phyloP scores from a whole-genome alignment of 179 eudicot genomes.

The Silene coronaria region DNA sequence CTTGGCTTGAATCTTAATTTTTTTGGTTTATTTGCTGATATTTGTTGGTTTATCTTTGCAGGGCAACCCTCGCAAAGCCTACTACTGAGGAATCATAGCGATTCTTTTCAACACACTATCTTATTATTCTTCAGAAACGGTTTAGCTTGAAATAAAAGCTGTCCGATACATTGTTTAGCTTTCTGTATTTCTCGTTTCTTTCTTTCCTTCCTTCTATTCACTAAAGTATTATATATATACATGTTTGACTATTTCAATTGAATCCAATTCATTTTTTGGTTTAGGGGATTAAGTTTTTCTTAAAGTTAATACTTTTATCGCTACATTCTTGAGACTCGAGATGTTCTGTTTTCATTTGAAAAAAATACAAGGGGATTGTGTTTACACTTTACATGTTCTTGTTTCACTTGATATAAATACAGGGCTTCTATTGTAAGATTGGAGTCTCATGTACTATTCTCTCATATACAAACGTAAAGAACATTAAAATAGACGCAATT shows the following conservation, averaged over 20 bases:
- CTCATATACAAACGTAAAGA: no score
- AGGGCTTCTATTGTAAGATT: no score
- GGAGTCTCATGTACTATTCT: no score
- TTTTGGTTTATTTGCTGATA: conserved; percentile 1
- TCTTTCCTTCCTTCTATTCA: neutral
- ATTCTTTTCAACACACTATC: neutral
- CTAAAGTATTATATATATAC: neutral
- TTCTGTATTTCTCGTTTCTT: neutral
- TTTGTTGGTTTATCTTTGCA: conserved; percentile 31
- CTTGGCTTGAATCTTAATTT: neutral
- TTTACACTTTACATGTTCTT: no score
- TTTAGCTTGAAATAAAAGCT: neutral
- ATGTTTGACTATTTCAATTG: neutral
- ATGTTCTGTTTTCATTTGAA: no score
- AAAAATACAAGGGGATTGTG: no score
- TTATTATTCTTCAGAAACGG: neutral
- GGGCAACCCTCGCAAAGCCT: conserved; percentile 81
- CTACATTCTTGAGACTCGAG: neutral
- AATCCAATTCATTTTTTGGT: neutral
- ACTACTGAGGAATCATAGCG: conserved; percentile 46
- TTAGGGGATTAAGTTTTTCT: neutral
- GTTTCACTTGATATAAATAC: no score
- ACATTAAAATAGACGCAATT: no score
- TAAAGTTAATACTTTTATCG: neutral
- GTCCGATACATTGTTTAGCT: neutral